These are phyloP conservation scores for Cercospora beticola DNA, from an alignment of 2,329 filamentous ascomycete genomes.

Conservation along the genomic window DNA sequence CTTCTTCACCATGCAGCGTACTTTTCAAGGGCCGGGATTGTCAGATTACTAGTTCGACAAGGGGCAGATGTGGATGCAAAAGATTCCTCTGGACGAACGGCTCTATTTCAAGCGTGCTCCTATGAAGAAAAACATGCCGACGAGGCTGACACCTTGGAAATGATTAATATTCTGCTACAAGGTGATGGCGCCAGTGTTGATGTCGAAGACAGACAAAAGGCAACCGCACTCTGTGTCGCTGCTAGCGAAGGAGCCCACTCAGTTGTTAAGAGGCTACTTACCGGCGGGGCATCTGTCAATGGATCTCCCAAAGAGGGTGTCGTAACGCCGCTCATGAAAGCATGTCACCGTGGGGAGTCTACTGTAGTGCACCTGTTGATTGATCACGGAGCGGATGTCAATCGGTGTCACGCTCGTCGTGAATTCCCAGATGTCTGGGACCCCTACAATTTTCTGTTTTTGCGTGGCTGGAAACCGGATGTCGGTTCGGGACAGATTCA, in stretches of 20 bases:
- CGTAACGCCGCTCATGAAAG: neutral
- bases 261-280: neutral
- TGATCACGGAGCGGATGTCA: neutral
- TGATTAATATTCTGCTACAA: neutral
- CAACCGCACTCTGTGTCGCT: neutral
- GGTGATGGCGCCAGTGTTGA: too few relatives aligned
- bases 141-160: neutral
- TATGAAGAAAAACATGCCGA: too few relatives aligned
- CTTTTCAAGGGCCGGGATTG: neutral
- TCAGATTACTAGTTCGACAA: neutral
- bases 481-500: neutral
- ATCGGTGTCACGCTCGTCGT: neutral
- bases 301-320: neutral
- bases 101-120: too few relatives aligned
- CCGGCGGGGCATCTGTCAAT: neutral
- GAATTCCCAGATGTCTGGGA: neutral
- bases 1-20: neutral
- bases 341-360: accelerated
- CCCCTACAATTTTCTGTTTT: too few relatives aligned
- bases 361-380: neutral
- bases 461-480: neutral
- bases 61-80: neutral
- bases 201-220: neutral
- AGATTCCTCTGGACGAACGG: neutral
- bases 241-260: neutral